These are phyloP conservation scores for Rhodotorula sp. DNA, from an alignment of 1,284 basidiomycete genomes.

Conservation along the genomic window DNA sequence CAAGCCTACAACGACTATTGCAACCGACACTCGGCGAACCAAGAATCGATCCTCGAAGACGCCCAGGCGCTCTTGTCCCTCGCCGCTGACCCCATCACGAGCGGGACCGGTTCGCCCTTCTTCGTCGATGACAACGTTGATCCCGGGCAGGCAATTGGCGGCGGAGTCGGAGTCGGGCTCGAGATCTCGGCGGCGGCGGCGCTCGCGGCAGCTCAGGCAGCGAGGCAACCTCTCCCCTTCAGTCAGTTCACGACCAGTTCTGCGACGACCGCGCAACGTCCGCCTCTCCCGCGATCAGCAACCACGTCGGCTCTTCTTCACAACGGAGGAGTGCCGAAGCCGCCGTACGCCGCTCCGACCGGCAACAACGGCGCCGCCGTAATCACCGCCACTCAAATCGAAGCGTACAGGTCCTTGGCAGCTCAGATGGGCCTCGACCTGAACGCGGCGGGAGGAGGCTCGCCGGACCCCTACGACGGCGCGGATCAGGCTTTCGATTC, in stretches of 20 bases:
- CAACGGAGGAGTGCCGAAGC: too few species aligned
- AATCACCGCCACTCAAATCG: not conserved
- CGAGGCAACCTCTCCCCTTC: not conserved
- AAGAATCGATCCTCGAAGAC: constrained; percentile 3
- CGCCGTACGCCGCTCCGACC: too few species aligned
- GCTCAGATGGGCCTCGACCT: not conserved
- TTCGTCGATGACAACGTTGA: too few species aligned
- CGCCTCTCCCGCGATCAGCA: not conserved
- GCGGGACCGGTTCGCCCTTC: too few species aligned
- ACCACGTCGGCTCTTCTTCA: not conserved
- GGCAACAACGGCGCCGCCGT: too few species aligned
- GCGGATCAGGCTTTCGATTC: not conserved
- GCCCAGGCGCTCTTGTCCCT: constrained; percentile 14
- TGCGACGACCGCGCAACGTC: too few species aligned
- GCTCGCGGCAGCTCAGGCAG: not conserved
- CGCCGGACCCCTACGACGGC: not conserved
- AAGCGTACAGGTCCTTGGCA: not conserved
- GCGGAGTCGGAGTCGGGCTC: not conserved
- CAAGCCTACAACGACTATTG: not conserved
- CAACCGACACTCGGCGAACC: not conserved
- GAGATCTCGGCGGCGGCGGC: not conserved
- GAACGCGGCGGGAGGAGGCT: not conserved
- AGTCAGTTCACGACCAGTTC: not conserved
- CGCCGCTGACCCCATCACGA: not conserved
- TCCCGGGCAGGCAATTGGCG: too few species aligned